These are phyloP conservation scores for Vanderwaltozyma tropicalis DNA, from an alignment of 805 yeast genomes.

Conservation along the genomic window DNA sequence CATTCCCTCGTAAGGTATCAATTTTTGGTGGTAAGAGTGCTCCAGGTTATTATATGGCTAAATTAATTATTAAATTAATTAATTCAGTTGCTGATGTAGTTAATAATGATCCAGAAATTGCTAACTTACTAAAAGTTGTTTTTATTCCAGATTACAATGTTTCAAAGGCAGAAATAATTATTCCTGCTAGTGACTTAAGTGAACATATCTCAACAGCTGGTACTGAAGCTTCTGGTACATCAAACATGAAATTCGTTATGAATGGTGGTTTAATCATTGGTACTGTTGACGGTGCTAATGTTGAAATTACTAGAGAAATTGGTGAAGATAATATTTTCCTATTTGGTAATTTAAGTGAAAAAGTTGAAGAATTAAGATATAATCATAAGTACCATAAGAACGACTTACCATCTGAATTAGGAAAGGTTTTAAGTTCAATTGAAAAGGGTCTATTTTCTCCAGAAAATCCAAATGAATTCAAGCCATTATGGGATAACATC, in stretches of 20 bases:
- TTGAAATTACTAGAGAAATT: constrained; percentile 85
- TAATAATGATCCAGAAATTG: constrained; percentile 66
- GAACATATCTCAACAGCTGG: constrained; percentile 97
- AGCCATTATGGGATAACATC: constrained; percentile 58
- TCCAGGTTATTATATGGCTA: constrained; percentile 96
- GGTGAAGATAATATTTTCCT: constrained; percentile 89
- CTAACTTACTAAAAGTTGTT: constrained; percentile 70
- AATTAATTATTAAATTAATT: constrained; percentile 75
- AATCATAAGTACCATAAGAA: constrained; percentile 52
- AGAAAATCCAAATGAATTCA: constrained; percentile 46
- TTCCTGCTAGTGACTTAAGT: constrained; percentile 82
- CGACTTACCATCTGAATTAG: constrained; percentile 48
- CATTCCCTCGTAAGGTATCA: constrained; percentile 63
- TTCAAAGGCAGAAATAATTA: constrained; percentile 82
- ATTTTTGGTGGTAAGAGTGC: constrained; percentile 94
- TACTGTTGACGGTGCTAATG: constrained; percentile 95
- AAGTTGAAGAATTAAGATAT: constrained; percentile 76
- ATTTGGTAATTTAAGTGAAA: constrained; percentile 84
- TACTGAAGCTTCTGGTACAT: constrained; percentile 93
- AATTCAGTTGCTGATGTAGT: constrained; percentile 74
- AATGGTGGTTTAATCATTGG: constrained; percentile 92
- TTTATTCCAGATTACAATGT: constrained; percentile 90
- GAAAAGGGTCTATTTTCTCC: constrained; percentile 66
- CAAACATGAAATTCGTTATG: constrained; percentile 89
- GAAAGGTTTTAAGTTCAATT: constrained; percentile 53